Percentiles rank a stretch among this genome's conserved stretches.
Conservation (phyloP, 2,329 filamentous ascomycete genomes). For the Cytospora schulzeri region DNA sequence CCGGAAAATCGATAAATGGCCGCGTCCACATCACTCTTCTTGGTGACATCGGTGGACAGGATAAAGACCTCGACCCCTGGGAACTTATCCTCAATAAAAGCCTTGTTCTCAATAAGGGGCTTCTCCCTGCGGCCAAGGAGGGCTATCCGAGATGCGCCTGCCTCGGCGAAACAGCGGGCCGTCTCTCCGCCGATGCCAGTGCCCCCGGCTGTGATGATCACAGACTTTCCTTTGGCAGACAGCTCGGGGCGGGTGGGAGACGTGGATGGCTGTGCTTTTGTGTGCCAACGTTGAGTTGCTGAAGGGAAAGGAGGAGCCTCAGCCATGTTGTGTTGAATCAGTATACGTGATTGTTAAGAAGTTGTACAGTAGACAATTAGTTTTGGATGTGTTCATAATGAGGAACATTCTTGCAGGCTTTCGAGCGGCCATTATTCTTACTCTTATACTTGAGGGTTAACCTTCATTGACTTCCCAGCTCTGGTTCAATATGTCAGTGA, state of each 20-base stretch:
- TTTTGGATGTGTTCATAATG: too few species aligned
- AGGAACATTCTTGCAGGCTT: too few species aligned
- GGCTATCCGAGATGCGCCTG: constrained; percentile 1
- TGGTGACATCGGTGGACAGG: not conserved
- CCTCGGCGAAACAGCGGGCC: constrained; percentile 3
- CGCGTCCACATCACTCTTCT: not conserved
- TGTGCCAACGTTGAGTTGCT: constrained; percentile 5
- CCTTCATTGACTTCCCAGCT: too few species aligned
- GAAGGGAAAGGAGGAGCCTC: not conserved
- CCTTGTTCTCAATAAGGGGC: constrained; percentile 11
- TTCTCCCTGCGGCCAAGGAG: constrained; percentile 8
- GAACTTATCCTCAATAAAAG: not conserved
- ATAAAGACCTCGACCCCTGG: not conserved
- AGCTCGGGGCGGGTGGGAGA: constrained; percentile 7
- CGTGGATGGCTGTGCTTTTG: not conserved
- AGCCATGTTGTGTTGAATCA: not conserved
- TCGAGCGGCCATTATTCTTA: too few species aligned
- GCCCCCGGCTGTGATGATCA: constrained; percentile 4
- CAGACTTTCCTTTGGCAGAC: not conserved
- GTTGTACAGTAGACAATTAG: too few species aligned
- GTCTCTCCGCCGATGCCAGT: constrained; percentile 7
- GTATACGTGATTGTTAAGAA: too few species aligned
- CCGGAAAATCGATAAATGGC: not conserved
- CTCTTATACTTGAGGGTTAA: too few species aligned
- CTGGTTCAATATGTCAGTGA: too few species aligned